Conservation (phyloP, 192 early-diverging fungal species). For the Podila horticola region DNA sequence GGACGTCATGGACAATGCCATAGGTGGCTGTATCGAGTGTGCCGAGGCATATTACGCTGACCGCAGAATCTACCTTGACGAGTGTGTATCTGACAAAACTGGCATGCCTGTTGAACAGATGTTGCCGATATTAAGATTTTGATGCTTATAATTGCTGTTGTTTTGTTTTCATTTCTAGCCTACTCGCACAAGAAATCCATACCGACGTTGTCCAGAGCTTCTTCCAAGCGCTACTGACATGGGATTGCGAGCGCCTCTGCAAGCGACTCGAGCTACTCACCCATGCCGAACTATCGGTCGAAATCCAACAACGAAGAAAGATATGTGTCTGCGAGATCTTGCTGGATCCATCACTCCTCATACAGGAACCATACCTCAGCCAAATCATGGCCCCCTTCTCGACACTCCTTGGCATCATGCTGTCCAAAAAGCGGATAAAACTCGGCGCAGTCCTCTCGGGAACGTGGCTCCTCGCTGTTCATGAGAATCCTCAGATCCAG, state of each 20-base stretch:
- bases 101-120: too few relatives aligned
- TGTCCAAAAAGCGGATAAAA: conserved; percentile 20
- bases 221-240: conserved; percentile 17
- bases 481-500: conserved; percentile 18
- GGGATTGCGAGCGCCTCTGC: conserved; percentile 24
- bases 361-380: conserved; percentile 3
- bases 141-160: background rate
- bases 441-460: conserved; percentile 36
- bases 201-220: conserved; percentile 18
- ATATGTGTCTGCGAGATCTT: conserved; percentile 31
- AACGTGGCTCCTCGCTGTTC: conserved; percentile 28
- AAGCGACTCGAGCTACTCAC: conserved; percentile 4
- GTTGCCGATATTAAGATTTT: background rate
- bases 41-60: conserved; percentile 30
- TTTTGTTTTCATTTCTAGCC: background rate
- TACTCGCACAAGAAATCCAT: conserved; percentile 9
- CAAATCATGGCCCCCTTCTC: conserved; percentile 13
- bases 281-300: background rate
- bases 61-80: conserved; percentile 16
- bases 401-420: conserved; percentile 11
- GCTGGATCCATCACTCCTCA: conserved; percentile 22
- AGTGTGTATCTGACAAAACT: background rate
- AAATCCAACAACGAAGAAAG: conserved; percentile 11
- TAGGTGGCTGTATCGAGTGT: conserved; percentile 24
- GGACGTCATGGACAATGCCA: conserved; percentile 12